These are phyloP conservation scores for Xylaria intraflava DNA, from an alignment of 495 filamentous ascomycete species.

Conservation along the genomic window DNA sequence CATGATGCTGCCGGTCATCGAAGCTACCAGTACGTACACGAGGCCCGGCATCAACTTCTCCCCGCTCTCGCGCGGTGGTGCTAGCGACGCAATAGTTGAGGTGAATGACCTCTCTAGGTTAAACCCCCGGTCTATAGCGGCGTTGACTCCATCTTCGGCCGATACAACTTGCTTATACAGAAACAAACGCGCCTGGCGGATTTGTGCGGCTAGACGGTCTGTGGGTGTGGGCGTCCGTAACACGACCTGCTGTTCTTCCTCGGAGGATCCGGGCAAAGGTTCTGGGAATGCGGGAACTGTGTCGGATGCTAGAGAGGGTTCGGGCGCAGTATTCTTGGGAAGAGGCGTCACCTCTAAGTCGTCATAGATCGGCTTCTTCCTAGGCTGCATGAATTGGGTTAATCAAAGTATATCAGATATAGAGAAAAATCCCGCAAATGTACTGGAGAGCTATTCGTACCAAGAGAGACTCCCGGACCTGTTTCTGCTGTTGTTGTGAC, in stretches of 20 bases:
- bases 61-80: slow-evolving; percentile 70
- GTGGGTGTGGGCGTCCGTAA: slow-evolving; percentile 69
- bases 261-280: slow-evolving; percentile 20
- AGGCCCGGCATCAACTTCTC: slow-evolving; percentile 80
- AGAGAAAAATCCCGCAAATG: background rate
- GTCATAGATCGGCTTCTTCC: slow-evolving; percentile 87
- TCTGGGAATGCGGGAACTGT: slow-evolving; percentile 27
- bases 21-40: slow-evolving; percentile 83
- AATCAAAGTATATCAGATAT: background rate
- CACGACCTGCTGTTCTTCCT: background rate
- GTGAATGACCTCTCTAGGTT: slow-evolving; percentile 78
- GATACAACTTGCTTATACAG: slow-evolving; percentile 63
- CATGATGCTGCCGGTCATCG: slow-evolving; percentile 88
- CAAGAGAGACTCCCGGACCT: background rate
- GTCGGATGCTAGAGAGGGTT: slow-evolving; percentile 23
- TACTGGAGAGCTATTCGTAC: slow-evolving; percentile 17
- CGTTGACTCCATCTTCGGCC: slow-evolving; percentile 73
- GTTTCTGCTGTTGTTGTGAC: slow-evolving; percentile 22
- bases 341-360: slow-evolving; percentile 44
- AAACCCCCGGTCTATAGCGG: slow-evolving; percentile 64
- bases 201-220: slow-evolving; percentile 79
- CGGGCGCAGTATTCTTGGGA: slow-evolving; percentile 30
- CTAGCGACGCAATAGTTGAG: slow-evolving; percentile 75
- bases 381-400: slow-evolving; percentile 22
- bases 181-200: slow-evolving; percentile 73